Conservation (phyloP, 192 early-diverging fungal genomes). For the Linderina pennispora region DNA sequence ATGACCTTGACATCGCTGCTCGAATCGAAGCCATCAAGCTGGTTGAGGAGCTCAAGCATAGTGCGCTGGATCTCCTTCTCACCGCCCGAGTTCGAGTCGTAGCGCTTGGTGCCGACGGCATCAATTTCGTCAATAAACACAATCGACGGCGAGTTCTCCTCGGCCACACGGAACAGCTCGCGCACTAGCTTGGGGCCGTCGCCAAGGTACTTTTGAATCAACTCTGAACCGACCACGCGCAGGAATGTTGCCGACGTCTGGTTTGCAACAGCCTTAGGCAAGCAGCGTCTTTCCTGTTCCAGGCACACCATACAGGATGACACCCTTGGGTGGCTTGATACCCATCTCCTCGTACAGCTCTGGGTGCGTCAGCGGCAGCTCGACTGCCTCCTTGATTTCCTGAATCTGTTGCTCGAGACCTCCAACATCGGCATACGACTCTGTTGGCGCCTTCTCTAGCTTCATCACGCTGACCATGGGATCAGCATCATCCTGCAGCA, state of each 20-base stretch:
- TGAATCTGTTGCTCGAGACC: conserved; percentile 95
- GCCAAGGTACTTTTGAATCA: conserved; percentile 99
- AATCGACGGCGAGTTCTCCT: conserved; percentile 95
- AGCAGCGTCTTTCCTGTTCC: conserved; percentile 93
- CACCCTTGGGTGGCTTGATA: conserved; percentile 96
- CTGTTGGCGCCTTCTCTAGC: conserved; percentile 96
- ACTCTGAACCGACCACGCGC: conserved; percentile 93
- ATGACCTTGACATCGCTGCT: conserved; percentile 97
- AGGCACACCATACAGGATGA: conserved; percentile 92
- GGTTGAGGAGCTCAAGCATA: conserved; percentile 95
- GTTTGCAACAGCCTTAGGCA: conserved; percentile 96
- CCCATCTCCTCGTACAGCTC: conserved; percentile 99
- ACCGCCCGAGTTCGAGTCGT: conserved; percentile 90
- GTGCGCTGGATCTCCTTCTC: conserved; percentile 97
- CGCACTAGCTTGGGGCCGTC: conserved; percentile 98
- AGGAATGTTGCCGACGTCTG: conserved; percentile 98
- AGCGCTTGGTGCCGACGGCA: conserved; percentile 96
- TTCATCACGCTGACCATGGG: conserved; percentile 99
- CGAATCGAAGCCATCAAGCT: conserved; percentile 97
- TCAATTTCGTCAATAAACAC: conserved; percentile 99
- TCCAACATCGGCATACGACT: conserved; percentile 97
- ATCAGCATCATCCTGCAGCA: conserved; percentile 90
- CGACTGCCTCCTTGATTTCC: conserved; percentile 97
- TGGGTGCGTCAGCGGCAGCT: conserved; percentile 93
- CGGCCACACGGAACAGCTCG: conserved; percentile 93